Base-by-base conservation (phyloP, 345 rosid genomes). In the Eutrema yunnanense region DNA sequence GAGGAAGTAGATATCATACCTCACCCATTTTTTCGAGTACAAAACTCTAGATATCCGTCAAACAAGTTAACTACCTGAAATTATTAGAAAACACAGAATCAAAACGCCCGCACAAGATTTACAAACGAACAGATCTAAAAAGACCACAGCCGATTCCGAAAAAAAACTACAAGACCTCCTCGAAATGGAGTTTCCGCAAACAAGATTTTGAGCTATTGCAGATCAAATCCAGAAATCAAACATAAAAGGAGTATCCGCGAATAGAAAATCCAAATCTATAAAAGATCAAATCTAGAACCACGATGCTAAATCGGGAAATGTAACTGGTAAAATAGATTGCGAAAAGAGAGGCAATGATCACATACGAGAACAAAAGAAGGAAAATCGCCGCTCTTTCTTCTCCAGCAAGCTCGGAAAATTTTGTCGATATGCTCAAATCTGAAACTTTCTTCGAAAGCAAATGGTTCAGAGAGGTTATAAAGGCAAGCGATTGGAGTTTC, bases 21-120 rank as follows among this genome's bases (percentile, higher is more conserved):
- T 92, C 96, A 50, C 87, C 88, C 96, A 89, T 92, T 67, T 92
- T 65, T 50, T 67, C 46, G 0, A 53, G 8, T 19, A 9, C 6
- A 44, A 67, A 53, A 0, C 5, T 43, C 6, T 37, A 3, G 2
- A 34, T 49, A 9, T 62, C 60, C 60, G 14, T 44, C 26, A 50
- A 72, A 59, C 38, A 7, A 51, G 19, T 50, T 8, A 22, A 40
- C 72, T 29, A 52, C 58, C 79, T 50, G 62, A 69, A 27, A 61
- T 12, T 27, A 54, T 14, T 14, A 3, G 27, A 54, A 51, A 37
- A 3, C 16, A 9, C 9, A 19, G 9, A 38, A 50, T 59, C 49
- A 51, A n/a, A 14, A 33, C 6, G n/a, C 16, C 32, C 49, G 34
- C 22, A 56, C 33, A 27, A 34, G 37, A n/a, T 34, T n/a, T 26